phyloP scores from a whole-genome alignment of 2,329 filamentous ascomycete species.

The Xylaria sp. region DNA sequence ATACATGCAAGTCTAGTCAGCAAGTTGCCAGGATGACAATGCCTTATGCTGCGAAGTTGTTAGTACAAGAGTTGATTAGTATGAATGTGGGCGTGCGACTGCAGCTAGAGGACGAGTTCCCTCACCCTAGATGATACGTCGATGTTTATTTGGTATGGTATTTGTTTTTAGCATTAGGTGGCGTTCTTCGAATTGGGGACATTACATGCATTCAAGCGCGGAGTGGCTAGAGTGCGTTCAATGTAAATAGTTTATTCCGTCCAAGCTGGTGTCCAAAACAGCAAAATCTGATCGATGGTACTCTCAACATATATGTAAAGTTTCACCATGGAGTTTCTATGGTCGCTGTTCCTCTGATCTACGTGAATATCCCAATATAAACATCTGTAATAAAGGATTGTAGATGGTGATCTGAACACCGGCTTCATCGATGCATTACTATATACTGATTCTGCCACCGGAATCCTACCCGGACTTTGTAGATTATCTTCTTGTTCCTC shows the following conservation, averaged over 20 bases:
- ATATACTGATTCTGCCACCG: neutral
- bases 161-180: slow-evolving; percentile 30
- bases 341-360: neutral
- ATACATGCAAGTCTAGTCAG: slow-evolving; percentile 84
- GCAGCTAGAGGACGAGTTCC: slow-evolving; percentile 93
- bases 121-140: slow-evolving; percentile 55
- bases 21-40: slow-evolving; percentile 92
- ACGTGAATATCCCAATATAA: neutral
- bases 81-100: slow-evolving; percentile 98
- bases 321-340: neutral
- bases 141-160: neutral
- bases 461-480: neutral
- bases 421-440: no score
- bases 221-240: slow-evolving; percentile 13
- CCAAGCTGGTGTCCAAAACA: neutral
- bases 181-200: slow-evolving; percentile 29
- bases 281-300: neutral
- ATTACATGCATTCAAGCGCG: slow-evolving; percentile 18
- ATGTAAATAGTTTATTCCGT: neutral
- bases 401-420: no score
- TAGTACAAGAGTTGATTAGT: slow-evolving; percentile 94
- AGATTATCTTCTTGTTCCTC: neutral
- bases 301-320: neutral
- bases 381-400: neutral
- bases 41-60: slow-evolving; percentile 94